Percentiles rank a stretch among this genome's conserved stretches.
These are phyloP conservation scores for Stellera chamaejasme DNA, from an alignment of 345 rosid species.

Conservation along the genomic window DNA sequence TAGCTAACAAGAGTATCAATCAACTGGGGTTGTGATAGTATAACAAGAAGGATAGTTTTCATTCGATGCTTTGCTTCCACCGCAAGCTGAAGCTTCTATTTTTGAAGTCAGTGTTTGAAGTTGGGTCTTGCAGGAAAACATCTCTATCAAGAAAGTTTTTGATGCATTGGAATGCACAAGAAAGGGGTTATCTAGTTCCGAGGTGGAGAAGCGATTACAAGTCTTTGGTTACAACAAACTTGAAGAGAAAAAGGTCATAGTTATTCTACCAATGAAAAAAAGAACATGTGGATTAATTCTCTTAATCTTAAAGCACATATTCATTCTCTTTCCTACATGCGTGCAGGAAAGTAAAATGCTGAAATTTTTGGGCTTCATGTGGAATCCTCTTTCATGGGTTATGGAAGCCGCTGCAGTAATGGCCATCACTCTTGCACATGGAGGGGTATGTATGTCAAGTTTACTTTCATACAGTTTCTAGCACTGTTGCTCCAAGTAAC, in stretches of 20 bases:
- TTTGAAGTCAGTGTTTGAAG: not conserved
- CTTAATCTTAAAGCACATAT: not conserved
- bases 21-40: not conserved
- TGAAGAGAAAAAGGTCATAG: conserved; percentile 51
- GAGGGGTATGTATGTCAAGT: conserved; percentile 39
- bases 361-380: conserved; percentile 56
- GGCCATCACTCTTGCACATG: conserved; percentile 60
- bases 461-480: not conserved
- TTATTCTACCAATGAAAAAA: not conserved
- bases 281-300: not conserved
- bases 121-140: conserved; percentile 34
- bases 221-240: conserved; percentile 54
- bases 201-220: conserved; percentile 32
- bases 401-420: conserved; percentile 75
- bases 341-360: conserved; percentile 49
- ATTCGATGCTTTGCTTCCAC: not conserved
- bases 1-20: not conserved
- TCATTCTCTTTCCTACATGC: conserved; percentile 1
- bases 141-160: conserved; percentile 45
- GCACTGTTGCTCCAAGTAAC: not conserved
- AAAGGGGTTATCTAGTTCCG: conserved; percentile 34
- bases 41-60: not conserved
- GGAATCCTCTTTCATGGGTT: conserved; percentile 73
- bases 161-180: conserved; percentile 44
- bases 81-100: not conserved